Conservation (phyloP, 345 rosid genomes). For the Eucalyptus tenuipes region DNA sequence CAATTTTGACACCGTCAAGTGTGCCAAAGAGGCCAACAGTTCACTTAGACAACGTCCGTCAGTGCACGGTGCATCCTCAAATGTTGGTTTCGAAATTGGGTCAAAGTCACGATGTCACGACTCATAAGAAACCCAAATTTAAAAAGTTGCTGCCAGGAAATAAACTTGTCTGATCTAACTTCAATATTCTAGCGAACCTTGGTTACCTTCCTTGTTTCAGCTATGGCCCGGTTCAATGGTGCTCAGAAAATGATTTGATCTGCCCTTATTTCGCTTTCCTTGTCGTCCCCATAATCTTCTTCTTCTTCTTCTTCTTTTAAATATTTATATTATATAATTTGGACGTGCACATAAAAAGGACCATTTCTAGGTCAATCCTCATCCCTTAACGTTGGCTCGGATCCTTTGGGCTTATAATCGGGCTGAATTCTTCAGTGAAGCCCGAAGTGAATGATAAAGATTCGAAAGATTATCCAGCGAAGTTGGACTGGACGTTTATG, state of each 20-base stretch:
- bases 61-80: neutral
- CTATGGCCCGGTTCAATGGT: neutral
- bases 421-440: neutral
- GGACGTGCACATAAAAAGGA: neutral
- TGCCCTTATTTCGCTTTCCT: neutral
- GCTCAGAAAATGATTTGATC: neutral
- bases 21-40: neutral
- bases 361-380: neutral
- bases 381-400: neutral
- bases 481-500: neutral
- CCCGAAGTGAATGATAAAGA: neutral
- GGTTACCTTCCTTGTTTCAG: neutral
- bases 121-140: neutral
- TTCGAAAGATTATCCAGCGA: neutral
- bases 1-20: neutral
- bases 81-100: neutral
- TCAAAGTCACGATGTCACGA: neutral
- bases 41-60: neutral
- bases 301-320: neutral
- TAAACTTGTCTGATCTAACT: neutral
- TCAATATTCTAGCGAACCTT: neutral
- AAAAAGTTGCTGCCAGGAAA: neutral
- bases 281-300: neutral
- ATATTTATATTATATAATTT: neutral
- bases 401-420: neutral